These are phyloP conservation scores for Trichoderma sp. DNA, from an alignment of 2,329 filamentous ascomycete genomes.

Conservation along the genomic window DNA sequence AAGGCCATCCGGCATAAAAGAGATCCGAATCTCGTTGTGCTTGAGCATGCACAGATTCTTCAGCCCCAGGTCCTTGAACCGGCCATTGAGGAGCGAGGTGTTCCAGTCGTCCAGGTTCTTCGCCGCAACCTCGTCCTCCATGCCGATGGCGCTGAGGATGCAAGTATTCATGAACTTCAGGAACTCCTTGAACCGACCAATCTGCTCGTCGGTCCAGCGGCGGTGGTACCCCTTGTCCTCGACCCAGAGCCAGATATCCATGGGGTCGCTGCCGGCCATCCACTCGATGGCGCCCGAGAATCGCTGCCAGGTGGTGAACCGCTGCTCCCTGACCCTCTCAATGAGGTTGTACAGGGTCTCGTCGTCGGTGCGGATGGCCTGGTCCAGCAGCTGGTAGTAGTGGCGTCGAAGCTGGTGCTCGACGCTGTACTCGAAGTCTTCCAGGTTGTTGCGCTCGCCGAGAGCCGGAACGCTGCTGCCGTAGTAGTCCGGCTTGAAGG, in stretches of 20 bases:
- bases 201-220: neutral
- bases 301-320: neutral
- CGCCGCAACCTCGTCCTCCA: too few relatives aligned
- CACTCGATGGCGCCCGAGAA: constrained; percentile 10
- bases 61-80: neutral
- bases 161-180: neutral
- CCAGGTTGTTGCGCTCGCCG: constrained; percentile 4
- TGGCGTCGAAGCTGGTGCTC: neutral
- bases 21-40: neutral
- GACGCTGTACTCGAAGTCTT: neutral
- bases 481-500: constrained; percentile 3
- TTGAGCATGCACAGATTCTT: neutral
- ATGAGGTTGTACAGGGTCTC: neutral
- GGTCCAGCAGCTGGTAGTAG: neutral
- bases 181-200: neutral
- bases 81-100: neutral
- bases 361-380: neutral
- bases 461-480: constrained; percentile 27
- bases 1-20: constrained; percentile 7
- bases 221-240: constrained; percentile 13
- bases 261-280: neutral
- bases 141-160: neutral
- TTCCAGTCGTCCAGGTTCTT: neutral
- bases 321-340: neutral
- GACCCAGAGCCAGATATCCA: constrained; percentile 23